These are phyloP conservation scores for Colletotrichum ledebouriae DNA, from an alignment of 2,329 filamentous ascomycete species.

Conservation along the genomic window DNA sequence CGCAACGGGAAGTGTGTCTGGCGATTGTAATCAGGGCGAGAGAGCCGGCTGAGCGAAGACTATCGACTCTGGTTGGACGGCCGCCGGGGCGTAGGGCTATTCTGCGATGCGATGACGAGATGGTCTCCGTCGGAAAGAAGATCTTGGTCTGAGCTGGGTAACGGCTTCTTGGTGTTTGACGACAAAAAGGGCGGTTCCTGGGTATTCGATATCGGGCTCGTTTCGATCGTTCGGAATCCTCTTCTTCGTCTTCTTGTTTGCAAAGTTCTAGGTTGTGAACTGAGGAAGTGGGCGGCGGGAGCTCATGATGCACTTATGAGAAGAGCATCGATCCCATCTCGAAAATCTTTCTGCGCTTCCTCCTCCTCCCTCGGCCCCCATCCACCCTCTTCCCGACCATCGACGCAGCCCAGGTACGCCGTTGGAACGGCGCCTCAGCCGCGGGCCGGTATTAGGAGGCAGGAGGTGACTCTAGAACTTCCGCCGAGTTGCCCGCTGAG, in stretches of 20 bases:
- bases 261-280: too few relatives aligned
- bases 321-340: conserved; percentile 3
- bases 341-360: conserved; percentile 10
- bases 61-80: background rate
- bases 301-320: conserved; percentile 15
- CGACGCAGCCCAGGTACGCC: background rate
- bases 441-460: conserved; percentile 8
- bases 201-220: background rate
- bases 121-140: background rate
- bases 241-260: conserved; percentile 23
- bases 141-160: background rate
- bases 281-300: background rate
- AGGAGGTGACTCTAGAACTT: conserved; percentile 7
- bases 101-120: background rate
- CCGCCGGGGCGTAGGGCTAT: background rate
- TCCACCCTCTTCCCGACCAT: background rate
- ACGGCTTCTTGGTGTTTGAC: background rate
- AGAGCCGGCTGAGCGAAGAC: background rate
- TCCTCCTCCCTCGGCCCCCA: background rate
- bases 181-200: background rate
- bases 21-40: background rate
- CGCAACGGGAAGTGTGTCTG: background rate
- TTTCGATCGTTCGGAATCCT: background rate
- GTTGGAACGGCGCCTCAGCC: background rate
- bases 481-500: conserved; percentile 23